Base-by-base conservation (phyloP, 352 stramenopile species). In the Thalassiosira exigua region DNA sequence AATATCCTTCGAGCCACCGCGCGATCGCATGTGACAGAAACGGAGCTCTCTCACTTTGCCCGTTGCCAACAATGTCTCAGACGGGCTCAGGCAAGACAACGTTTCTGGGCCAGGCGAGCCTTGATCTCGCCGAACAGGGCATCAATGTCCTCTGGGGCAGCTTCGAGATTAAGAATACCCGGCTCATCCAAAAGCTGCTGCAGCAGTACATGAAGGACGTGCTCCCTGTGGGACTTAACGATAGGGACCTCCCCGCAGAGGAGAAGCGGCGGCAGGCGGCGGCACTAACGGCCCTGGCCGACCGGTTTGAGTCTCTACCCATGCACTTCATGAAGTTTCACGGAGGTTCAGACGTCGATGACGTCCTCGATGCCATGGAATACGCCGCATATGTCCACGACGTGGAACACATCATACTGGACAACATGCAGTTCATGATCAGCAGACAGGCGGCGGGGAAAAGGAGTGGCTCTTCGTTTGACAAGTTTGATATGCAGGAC, bases 391-490 rank as follows among this genome's bases (percentile, higher is more conserved):
- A 99, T 73, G 96, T 97, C 17, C 95, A 99, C 82, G 97, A 99
- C 83, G 96, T 99, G 50, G 92, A 98, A 85, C 97, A 99, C 86
- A 97, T 99, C 52, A 93, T 99, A 79, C 82, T 99, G 48, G 98
- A 99, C 88, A 99, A 99, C 81, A 94, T 99, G 75, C 98, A 99
- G 89, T 99, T 99, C 75, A 99, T 99, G 97, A 98, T 99, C 87
- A 95, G 91, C 0, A 57, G 83, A 42, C 42, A 83, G 66, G n/a
- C 80, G 12, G 24, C n/a, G 27, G 30, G 39, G n/a, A 58, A 69
- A 42, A 41, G 56, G 54, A 77, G 57, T 19, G 64, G 54, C 17
- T 82, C 60, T 9, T 73, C 65, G 0, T 88, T 86, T 78, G 86
- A 97, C 46, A 90, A 94, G 71, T 96, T 96, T 87, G 89, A 95